Conservation (phyloP, 768 basidiomycete species). For the Mycena capillaripes region DNA sequence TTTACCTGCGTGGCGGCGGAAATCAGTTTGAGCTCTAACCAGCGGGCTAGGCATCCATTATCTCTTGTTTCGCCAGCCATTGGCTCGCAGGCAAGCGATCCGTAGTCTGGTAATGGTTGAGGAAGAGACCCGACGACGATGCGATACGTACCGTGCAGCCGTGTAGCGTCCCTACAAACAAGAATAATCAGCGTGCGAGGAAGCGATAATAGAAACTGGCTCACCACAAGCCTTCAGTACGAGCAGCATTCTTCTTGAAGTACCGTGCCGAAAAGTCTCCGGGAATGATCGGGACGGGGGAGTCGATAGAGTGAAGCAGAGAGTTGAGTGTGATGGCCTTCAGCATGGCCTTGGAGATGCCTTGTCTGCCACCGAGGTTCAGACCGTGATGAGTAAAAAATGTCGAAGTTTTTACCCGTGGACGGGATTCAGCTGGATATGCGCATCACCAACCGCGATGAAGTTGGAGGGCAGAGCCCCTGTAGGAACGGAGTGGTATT, state of each 20-base stretch:
- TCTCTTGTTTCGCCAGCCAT: slow-evolving; percentile 28
- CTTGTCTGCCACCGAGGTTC: slow-evolving; percentile 29
- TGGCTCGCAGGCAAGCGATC: slow-evolving; percentile 27
- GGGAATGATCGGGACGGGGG: not conserved
- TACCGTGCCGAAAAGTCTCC: slow-evolving; percentile 23
- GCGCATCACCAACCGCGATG: slow-evolving; percentile 30
- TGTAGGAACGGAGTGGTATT: slow-evolving; percentile 37
- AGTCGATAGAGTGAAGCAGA: slow-evolving; percentile 18
- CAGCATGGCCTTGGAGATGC: slow-evolving; percentile 39
- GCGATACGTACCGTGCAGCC: slow-evolving; percentile 26
- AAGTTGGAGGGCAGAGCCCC: slow-evolving; percentile 39
- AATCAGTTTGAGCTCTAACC: slow-evolving; percentile 8
- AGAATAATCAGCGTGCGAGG: not conserved
- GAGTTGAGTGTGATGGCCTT: slow-evolving; percentile 39
- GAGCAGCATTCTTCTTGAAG: slow-evolving; percentile 22
- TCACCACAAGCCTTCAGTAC: slow-evolving; percentile 31
- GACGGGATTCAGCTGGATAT: slow-evolving; percentile 38
- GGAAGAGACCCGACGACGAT: not conserved
- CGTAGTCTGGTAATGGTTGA: slow-evolving; percentile 31
- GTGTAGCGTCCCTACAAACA: slow-evolving; percentile 27
- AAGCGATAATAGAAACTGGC: not conserved
- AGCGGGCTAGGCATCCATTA: slow-evolving; percentile 1
- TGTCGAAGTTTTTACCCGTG: slow-evolving; percentile 33
- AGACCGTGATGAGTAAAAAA: not conserved
- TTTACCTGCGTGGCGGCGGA: slow-evolving; percentile 8